Conservation (phyloP, 495 filamentous ascomycete genomes). For the Cercophora sp. region DNA sequence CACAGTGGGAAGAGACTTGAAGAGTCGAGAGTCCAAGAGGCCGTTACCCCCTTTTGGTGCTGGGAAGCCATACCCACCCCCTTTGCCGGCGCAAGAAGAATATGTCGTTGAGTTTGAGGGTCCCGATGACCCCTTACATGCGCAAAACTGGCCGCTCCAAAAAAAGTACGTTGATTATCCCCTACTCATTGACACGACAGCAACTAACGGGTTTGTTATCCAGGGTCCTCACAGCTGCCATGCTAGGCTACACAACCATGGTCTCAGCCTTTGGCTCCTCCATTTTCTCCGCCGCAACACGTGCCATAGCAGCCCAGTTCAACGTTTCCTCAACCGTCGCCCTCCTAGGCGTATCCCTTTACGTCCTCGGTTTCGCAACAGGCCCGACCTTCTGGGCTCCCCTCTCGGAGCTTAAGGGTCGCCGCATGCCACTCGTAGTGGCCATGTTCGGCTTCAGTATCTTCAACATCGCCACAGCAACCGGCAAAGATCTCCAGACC, state of each 20-base stretch:
- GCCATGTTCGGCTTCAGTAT: conserved; percentile 75
- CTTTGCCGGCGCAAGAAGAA: conserved; percentile 66
- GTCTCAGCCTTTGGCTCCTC: conserved; percentile 67
- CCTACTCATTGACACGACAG: too few relatives aligned
- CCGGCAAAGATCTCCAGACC: conserved; percentile 77
- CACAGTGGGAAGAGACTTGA: conserved; percentile 60
- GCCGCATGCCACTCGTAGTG: conserved; percentile 65
- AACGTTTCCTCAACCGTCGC: conserved; percentile 57
- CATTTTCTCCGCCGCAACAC: conserved; percentile 64
- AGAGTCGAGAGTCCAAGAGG: conserved; percentile 49
- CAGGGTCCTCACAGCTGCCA: conserved; percentile 60
- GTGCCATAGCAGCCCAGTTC: conserved; percentile 47
- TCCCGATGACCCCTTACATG: conserved; percentile 72
- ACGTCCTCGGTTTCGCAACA: conserved; percentile 67
- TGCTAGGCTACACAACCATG: conserved; percentile 76
- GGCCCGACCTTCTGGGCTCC: conserved; percentile 67
- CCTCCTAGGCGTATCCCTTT: conserved; percentile 63
- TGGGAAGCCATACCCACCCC: conserved; percentile 75
- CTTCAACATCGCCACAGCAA: conserved; percentile 68
- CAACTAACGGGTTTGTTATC: background rate
- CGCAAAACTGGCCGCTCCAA: conserved; percentile 74
- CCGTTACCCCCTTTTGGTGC: conserved; percentile 61
- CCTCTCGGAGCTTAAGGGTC: conserved; percentile 72
- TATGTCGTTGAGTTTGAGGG: conserved; percentile 89
- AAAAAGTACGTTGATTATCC: conserved; percentile 60